Evolutionary conservation across 225 moss, liverwort and hornwort genomes (phyloP), one percentile per base, ranked within the genome.

Genomic region (Lunularia cruciata): DNA sequence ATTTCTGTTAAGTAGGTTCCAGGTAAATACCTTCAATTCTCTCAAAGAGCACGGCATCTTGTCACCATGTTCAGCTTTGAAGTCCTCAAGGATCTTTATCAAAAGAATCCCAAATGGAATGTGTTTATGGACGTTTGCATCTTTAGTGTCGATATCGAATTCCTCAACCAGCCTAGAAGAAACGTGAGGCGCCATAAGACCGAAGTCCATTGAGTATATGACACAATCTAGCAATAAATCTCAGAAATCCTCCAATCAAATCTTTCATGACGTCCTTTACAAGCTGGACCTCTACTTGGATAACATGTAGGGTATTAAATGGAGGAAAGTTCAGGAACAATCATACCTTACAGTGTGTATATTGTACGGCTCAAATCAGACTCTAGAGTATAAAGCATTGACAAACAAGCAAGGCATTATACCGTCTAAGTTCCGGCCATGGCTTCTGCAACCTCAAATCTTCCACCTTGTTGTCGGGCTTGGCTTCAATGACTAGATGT

Each of bases 381-480:
- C 40, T 40, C 6, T 6, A 13, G 40, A 13, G 8, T 40, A 40
- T 40, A 13, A 40, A 40, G 40, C 13, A 13, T 13, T 40, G 40
- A 40, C 40, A 40, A 40, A 6, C n/a, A n/a, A n/a, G 13, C 13
- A 40, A 13, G 40, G 40, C 6, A 6, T 14, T 56, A 55, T 51
- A 98, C 98, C 90, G 86, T 65, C 84, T 90, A 64, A 98, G 85
- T 78, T 91, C 89, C 69, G 93, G 89, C 98, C 98, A 98, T 63
- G 98, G 98, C 72, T 93, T 93, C 60, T 98, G 91, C 73, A 98
- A 78, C 66, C 98, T 89, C 65, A 98, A 84, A 84, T 98, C 98
- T 72, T 93, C 98, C 73, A 98, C 93, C 85, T 77, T 89, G 80
- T 81, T 98, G 73, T 98, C 98, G 67, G 98, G 93, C 73, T 98